Evolutionary conservation across 768 basidiomycete species (phyloP), one percentile per base, ranked within the genome.

Genomic region (Phanerodontia chrysosporium): DNA sequence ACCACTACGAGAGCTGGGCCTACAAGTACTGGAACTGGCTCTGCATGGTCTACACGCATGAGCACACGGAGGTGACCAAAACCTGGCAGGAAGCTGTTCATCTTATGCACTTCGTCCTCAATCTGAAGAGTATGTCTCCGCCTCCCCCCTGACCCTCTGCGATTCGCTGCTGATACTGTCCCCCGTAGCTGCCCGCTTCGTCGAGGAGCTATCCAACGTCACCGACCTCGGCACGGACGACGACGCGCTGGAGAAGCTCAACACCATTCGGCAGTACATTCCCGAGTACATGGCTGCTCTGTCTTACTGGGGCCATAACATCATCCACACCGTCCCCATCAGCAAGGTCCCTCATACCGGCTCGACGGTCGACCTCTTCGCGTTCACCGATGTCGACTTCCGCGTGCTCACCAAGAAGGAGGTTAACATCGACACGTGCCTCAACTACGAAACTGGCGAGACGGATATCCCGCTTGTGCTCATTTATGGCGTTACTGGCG

Each of bases 301-400:
- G 12, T 36, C 61, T 7, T 10, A 39, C 18, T 25, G 35, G 25
- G 62, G 62, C 14, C 60, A 63, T 49, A 54, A 67, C 56, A 55
- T 67, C 52, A 56, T 67, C 48, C 57, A 67, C 60, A 49, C 62
- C 13, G 45, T 67, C 24, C 66, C 66, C 16, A 51, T 62, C 25
- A 9, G 30, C 52, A 27, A 39, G 24, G 28, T 28, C 29, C 30
- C 21, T 27, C 7, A n/a, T 18, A 4, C 29, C n/a, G 21, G 4
- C 12, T 8, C 9, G 2, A 8, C 39, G 4, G 10, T 42, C 39
- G 27, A 25, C 21, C 35, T 25, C 13, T 53, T 39, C 52, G 55
- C 55, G 3, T 51, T 61, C 30, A 61, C 55, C 3, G 32, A 27
- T 25, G 36, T 61, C 55, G 49, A 48, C 35, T 61, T 51, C 60